phyloP scores from a whole-genome alignment of 441 rosid genomes.

The Adansonia gregorii region DNA sequence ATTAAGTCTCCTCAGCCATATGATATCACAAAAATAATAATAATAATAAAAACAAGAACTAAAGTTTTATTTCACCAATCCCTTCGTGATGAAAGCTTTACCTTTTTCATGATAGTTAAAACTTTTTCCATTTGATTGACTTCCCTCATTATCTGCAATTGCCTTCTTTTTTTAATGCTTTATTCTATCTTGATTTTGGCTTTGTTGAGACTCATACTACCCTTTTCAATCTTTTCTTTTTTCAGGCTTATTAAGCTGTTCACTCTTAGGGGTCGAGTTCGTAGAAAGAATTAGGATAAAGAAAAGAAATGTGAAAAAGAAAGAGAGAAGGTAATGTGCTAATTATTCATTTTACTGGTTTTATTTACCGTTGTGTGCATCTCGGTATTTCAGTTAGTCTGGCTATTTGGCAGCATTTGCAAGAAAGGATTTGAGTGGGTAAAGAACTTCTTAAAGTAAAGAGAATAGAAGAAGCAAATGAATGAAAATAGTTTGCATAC shows the following conservation, averaged over 20 bases:
- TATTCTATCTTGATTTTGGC: constrained; percentile 3
- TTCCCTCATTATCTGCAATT: not conserved
- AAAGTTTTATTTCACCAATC: constrained; percentile 39
- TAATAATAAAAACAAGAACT: constrained; percentile 52
- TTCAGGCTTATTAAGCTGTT: constrained; percentile 23
- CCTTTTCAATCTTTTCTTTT: constrained; percentile 1
- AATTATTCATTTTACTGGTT: not conserved
- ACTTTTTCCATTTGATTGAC: not conserved
- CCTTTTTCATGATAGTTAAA: not conserved
- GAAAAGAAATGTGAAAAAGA: constrained; percentile 56
- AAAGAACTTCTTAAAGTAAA: constrained; percentile 50
- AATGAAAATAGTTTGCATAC: constrained; percentile 52
- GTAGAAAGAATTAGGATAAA: constrained; percentile 50
- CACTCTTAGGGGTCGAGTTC: constrained; percentile 52
- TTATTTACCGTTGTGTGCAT: not conserved
- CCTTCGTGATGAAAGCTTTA: not conserved
- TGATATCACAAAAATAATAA: constrained; percentile 46
- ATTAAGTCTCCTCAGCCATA: constrained; percentile 58
- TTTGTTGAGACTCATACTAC: constrained; percentile 15
- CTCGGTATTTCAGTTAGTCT: not conserved
- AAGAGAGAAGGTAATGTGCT: constrained; percentile 59
- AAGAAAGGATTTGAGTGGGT: constrained; percentile 61
- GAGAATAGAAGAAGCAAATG: constrained; percentile 52
- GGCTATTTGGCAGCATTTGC: constrained; percentile 23
- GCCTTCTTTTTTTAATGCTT: constrained; percentile 7